Percentiles rank a stretch among this genome's conserved stretches.
Conservation (phyloP, 192 early-diverging fungal species). For the Mortierella claussenii region DNA sequence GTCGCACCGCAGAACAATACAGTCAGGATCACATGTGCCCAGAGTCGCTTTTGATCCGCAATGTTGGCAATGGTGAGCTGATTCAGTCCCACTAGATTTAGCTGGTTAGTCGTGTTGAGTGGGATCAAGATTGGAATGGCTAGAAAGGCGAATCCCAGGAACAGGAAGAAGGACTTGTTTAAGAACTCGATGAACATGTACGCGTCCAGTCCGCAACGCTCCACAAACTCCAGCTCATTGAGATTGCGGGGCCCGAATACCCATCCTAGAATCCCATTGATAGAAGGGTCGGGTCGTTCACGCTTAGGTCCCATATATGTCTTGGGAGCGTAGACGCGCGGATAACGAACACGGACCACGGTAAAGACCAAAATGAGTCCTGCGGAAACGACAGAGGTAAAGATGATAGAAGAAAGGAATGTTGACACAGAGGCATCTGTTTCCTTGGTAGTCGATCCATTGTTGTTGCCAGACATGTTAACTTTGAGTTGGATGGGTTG, state of each 20-base stretch:
- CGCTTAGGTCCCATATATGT: constrained; percentile 66
- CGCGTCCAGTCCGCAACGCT: constrained; percentile 71
- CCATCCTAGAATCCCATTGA: constrained; percentile 64
- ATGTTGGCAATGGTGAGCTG: constrained; percentile 78
- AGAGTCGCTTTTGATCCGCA: constrained; percentile 59
- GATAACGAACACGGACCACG: constrained; percentile 67
- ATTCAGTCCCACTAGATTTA: constrained; percentile 63
- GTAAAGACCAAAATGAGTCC: constrained; percentile 68
- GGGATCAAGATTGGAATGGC: constrained; percentile 72
- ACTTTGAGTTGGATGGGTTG: too few species aligned
- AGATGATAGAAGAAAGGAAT: constrained; percentile 74
- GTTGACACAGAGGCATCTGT: constrained; percentile 66
- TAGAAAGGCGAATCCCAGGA: constrained; percentile 62
- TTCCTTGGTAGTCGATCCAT: too few species aligned
- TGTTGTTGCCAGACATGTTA: too few species aligned
- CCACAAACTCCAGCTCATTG: constrained; percentile 59
- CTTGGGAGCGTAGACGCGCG: constrained; percentile 78
- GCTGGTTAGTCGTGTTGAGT: constrained; percentile 68
- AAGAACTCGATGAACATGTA: constrained; percentile 81
- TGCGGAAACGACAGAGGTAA: constrained; percentile 68
- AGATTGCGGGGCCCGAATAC: constrained; percentile 59
- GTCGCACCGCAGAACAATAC: constrained; percentile 56
- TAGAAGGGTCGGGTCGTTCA: constrained; percentile 44
- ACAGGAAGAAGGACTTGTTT: constrained; percentile 71
- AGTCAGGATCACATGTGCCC: constrained; percentile 74